Evolutionary conservation across 2,329 filamentous ascomycete genomes (phyloP).

Genomic region (Pseudophaeomoniella oleicola): DNA sequence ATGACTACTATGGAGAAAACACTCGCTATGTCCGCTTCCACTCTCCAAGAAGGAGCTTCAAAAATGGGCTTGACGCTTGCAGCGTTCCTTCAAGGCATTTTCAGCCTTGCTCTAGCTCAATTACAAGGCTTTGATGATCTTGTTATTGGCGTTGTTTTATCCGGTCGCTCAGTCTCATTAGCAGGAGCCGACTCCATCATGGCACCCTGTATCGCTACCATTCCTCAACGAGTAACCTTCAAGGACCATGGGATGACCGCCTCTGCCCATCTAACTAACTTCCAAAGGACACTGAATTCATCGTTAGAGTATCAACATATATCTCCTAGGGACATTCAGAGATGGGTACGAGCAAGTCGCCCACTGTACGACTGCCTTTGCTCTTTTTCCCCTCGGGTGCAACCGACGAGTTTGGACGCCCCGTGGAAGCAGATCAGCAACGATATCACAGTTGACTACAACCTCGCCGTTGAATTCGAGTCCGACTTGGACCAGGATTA

Average conservation of each 20-base stretch:
- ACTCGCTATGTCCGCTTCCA: not conserved
- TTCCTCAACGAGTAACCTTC: slow-evolving; percentile 56
- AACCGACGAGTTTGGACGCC: too few relatives aligned
- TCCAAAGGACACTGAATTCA: not conserved
- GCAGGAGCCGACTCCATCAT: slow-evolving; percentile 55
- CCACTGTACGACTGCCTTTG: not conserved
- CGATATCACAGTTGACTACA: too few relatives aligned
- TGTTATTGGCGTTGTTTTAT: slow-evolving; percentile 64
- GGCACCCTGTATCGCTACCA: slow-evolving; percentile 64
- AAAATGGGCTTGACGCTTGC: not conserved
- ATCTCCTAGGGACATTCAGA: not conserved
- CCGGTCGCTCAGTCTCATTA: slow-evolving; percentile 63
- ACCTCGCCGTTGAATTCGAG: not conserved
- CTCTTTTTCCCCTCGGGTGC: too few relatives aligned
- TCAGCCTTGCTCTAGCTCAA: slow-evolving; percentile 49
- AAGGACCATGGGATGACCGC: not conserved
- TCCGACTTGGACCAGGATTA: not conserved
- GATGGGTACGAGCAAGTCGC: not conserved
- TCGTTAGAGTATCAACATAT: not conserved
- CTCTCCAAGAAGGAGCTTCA: not conserved
- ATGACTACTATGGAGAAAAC: not conserved
- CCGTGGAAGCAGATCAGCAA: too few relatives aligned
- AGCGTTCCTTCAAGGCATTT: slow-evolving; percentile 54
- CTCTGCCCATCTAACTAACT: not conserved
- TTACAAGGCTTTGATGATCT: slow-evolving; percentile 54